Evolutionary conservation across 495 filamentous ascomycete species (phyloP), one percentile per base, ranked within the genome.

Genomic region (Lasiosphaeris hirsuta): DNA sequence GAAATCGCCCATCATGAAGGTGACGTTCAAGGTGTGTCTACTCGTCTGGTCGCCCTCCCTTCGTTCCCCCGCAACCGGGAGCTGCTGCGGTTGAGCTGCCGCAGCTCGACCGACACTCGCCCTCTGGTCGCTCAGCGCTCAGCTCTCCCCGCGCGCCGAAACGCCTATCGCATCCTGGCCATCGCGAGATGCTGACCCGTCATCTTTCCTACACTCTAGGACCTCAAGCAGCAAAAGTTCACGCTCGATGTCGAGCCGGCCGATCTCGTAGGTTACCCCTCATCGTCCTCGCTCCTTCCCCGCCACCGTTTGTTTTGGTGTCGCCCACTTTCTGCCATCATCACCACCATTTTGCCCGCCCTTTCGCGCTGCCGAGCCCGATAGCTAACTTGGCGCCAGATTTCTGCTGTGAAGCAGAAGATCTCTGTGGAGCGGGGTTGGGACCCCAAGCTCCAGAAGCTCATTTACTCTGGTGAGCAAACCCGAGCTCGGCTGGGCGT

Each of bases 141-240:
- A 30, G 14, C 48, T 44, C 18, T 7, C 34, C 17, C 39, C 17
- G 13, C 19, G 33, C n/a, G 10, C 15, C 23, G 38, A 5, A 35
- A 23, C 30, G 38, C 33, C 23, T 4, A 18, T 7, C 10, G 33
- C 18, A 10, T 55, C 33, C 33, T 14, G 39, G 13, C 30, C 11
- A 19, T 61, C 47, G 38, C 42, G 43, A 53, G 42, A 64, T 64
- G 65, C 72, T 75, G 68, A 74, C 53, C 61, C 60, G 50, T 51
- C 23, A 57, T 49, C 40, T 47, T 36, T 7, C 38, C 54, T 60
- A 14, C 10, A 43, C 34, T 63, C 35, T 61, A 95, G 92, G 94
- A 98, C 76, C 80, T 98, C 66, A 97, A 96, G 79, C 93, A 97
- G 71, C 90, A 96, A 68, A 97, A 96, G 81, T 98, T 98, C 72